phyloP scores from a whole-genome alignment of 768 basidiomycete genomes.

The Naganishia vishniacii region DNA sequence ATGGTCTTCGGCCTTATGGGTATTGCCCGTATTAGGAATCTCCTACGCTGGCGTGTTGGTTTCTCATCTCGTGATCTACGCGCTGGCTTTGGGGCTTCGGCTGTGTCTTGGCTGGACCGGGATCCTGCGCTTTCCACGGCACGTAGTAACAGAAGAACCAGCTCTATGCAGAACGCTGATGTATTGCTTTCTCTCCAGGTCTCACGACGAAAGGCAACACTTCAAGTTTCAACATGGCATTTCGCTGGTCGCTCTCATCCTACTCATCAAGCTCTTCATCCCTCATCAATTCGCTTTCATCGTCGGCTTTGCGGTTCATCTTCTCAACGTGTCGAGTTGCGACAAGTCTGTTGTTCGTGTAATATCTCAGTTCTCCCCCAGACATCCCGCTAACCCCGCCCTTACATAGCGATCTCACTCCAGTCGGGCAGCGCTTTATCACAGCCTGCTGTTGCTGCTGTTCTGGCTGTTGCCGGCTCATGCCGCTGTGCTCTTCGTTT shows the following conservation, averaged over 20 bases:
- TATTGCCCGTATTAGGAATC: conserved; percentile 2
- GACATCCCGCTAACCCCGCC: background rate
- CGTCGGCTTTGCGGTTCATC: conserved; percentile 72
- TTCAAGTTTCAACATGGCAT: conserved; percentile 49
- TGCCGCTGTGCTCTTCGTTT: conserved; percentile 18
- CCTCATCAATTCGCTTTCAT: conserved; percentile 91
- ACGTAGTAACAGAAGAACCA: background rate
- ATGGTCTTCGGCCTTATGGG: conserved; percentile 1
- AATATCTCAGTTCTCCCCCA: background rate
- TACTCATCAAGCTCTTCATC: conserved; percentile 67
- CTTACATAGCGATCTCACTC: background rate
- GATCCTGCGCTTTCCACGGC: conserved; percentile 3
- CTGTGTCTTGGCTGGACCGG: conserved; percentile 11
- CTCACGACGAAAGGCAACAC: conserved; percentile 28
- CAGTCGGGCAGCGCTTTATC: background rate
- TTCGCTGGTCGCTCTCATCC: conserved; percentile 60
- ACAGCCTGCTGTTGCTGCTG: background rate
- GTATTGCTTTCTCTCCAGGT: background rate
- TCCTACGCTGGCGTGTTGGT: background rate
- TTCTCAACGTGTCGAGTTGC: background rate
- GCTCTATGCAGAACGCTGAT: background rate
- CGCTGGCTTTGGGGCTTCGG: conserved; percentile 35
- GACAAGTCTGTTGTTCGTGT: background rate
- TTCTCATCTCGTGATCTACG: conserved; percentile 1
- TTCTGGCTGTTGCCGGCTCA: conserved; percentile 17